Evolutionary conservation across 2,329 filamentous ascomycete genomes (phyloP).

Genomic region (Pseudogymnoascus sp.): DNA sequence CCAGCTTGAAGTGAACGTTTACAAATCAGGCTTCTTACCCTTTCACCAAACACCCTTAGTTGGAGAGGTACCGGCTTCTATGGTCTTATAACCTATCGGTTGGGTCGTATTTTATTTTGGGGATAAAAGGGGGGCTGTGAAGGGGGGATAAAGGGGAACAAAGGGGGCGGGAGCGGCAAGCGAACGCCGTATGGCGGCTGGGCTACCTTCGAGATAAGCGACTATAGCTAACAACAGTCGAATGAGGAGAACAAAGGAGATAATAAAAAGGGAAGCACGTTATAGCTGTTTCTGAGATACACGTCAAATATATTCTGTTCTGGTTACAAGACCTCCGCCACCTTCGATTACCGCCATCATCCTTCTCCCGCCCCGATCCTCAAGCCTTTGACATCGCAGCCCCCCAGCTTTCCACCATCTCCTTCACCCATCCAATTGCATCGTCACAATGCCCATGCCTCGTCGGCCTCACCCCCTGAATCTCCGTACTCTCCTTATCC

Average conservation of each 20-base stretch:
- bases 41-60: background rate
- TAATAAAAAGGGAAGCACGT: background rate
- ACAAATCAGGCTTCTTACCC: background rate
- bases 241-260: background rate
- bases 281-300: background rate
- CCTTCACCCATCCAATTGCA: constrained; percentile 24
- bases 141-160: background rate
- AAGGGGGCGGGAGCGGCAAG: background rate
- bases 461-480: constrained; percentile 18
- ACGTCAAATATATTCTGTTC: background rate
- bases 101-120: background rate
- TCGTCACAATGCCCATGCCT: constrained; percentile 20
- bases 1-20: background rate
- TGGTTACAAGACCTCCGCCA: background rate
- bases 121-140: background rate
- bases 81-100: background rate
- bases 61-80: background rate
- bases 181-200: background rate
- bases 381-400: background rate
- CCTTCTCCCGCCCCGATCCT: background rate
- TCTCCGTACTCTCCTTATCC: constrained; percentile 19
- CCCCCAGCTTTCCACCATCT: constrained; percentile 14
- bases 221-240: too few relatives aligned
- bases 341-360: background rate
- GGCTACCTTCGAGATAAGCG: background rate